A percentile compares a stretch with the other conserved stretches of the same genome.
Evolutionary conservation across 257 asterid species (phyloP).

Genomic region (Plantago ovata): DNA sequence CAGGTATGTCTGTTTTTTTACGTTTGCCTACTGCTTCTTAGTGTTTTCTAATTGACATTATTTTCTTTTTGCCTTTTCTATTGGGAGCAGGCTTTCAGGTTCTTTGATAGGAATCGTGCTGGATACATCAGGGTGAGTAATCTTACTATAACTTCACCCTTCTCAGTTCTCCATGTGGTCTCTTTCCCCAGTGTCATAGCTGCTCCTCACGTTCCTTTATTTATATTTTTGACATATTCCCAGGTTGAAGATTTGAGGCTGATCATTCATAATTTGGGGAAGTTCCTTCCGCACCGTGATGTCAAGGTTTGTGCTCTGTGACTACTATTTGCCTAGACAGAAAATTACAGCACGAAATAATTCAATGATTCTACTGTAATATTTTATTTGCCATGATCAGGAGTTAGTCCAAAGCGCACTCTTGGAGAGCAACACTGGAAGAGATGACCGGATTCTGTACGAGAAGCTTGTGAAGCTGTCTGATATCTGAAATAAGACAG

Average conservation of each 20-base stretch:
- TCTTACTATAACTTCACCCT: no score
- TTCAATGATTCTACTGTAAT: no score
- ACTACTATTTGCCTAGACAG: conserved; percentile 4
- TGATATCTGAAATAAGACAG: conserved; percentile 21
- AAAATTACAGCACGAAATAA: no score
- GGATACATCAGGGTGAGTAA: conserved; percentile 76
- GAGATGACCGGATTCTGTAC: conserved; percentile 78
- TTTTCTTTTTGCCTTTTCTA: conserved; percentile 10
- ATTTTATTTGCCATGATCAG: conserved; percentile 30
- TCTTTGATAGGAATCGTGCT: conserved; percentile 85
- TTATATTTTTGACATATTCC: conserved; percentile 8
- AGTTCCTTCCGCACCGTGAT: conserved; percentile 73
- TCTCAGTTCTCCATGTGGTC: neutral
- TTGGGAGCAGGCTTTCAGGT: conserved; percentile 83
- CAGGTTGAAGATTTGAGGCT: conserved; percentile 95
- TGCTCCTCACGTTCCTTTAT: neutral
- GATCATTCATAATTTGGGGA: conserved; percentile 82
- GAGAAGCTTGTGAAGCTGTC: conserved; percentile 63
- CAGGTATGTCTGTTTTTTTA: conserved; percentile 41
- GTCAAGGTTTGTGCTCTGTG: conserved; percentile 64
- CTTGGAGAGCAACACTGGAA: conserved; percentile 70
- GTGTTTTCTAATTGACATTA: conserved; percentile 1
- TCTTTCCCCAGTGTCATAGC: neutral
- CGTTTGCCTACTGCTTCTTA: neutral
- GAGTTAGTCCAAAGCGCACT: conserved; percentile 89